Base-by-base conservation (phyloP, 352 stramenopile species). In the Lagenidium giganteum region DNA sequence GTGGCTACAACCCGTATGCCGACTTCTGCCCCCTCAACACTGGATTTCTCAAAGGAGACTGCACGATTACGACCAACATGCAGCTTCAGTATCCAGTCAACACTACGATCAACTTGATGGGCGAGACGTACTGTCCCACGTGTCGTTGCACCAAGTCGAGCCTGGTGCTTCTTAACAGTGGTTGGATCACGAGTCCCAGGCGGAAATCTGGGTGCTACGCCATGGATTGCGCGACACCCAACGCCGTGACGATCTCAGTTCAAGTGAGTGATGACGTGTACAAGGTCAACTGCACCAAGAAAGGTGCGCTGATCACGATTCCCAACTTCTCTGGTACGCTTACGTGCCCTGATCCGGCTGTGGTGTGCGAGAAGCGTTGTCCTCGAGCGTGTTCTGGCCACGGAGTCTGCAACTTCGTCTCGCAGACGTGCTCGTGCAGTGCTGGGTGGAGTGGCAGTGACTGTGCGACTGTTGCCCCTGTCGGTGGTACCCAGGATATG, bases 11-110 rank as follows among this genome's bases (percentile, higher is more conserved):
- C 41, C 64, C 79, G 14, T 91, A 77, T 30, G 70, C 78, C 0
- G 78, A 93, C 50, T 93, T 67, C 42, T 93, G 78, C 30, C 81
- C 81, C 4, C 69, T 91, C 34, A 88, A 89, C 34, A 68, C 76
- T 24, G 81, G 76, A 27, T 90, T 78, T 43, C 50, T 56, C 7
- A 63, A 64, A 18, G 78, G 78, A 29, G 78, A 93, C 50, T 93
- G 81, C 51, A 59, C 61, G 13, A 63, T 73, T 31, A 45, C 61
- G 8, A 47, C 30, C 27, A 93, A 93, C 35, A 61, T 93, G n/a
- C n/a, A n/a, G n/a, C 62, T 93, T 12, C 49, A 66, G 0, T 44
- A 54, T 7, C 65, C 77, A 1, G 35, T 47, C 0, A 58, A 59
- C 17, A 85, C 75, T 13, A 64, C 37, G 7, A 67, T 87, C 54